Evolutionary conservation across 2,329 filamentous ascomycete species (phyloP).

Genomic region (Simplicillium aogashimaense): DNA sequence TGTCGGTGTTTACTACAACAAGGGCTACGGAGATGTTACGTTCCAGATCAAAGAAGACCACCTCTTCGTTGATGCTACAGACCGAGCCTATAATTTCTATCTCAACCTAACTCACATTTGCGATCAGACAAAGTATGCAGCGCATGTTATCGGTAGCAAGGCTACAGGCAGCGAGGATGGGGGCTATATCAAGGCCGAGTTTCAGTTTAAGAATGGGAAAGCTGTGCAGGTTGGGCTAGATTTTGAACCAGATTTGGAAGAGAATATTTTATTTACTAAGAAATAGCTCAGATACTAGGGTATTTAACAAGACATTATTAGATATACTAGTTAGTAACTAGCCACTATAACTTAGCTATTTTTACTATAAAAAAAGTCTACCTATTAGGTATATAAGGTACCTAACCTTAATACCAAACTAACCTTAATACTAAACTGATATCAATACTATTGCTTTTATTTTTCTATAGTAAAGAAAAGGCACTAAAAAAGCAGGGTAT

Average conservation of each 20-base stretch:
- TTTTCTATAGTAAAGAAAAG: too few species aligned
- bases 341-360: too few species aligned
- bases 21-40: slow-evolving; percentile 1
- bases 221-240: slow-evolving; percentile 1
- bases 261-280: too few species aligned
- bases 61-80: slow-evolving; percentile 3
- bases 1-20: slow-evolving; percentile 3
- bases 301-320: too few species aligned
- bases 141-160: background rate
- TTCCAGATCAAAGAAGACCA: slow-evolving; percentile 1
- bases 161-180: background rate
- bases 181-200: background rate
- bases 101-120: slow-evolving; percentile 2
- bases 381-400: too few species aligned
- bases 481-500: too few species aligned
- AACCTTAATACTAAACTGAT: too few species aligned
- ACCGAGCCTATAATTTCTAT: background rate
- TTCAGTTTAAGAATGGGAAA: slow-evolving; percentile 1
- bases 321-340: too few species aligned
- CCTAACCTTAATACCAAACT: too few species aligned
- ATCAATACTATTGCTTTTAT: too few species aligned
- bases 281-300: too few species aligned
- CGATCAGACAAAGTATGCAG: slow-evolving; percentile 2
- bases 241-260: background rate
- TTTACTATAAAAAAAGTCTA: too few species aligned